Conservation (phyloP, 2,329 filamentous ascomycete genomes). For the Stagonosporopsis vannaccii region DNA sequence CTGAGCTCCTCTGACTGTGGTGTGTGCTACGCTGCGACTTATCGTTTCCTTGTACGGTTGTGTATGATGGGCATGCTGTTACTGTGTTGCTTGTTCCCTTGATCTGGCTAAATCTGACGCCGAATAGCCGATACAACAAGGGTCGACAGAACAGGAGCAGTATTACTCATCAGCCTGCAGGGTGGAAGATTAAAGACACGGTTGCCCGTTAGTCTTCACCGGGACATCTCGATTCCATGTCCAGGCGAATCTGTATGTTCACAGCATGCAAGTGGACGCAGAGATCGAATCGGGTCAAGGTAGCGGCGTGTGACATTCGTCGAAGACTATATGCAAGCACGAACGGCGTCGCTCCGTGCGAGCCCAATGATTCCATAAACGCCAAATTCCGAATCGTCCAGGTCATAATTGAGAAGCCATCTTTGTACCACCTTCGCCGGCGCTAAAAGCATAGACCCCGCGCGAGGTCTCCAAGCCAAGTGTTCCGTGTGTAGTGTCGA, state of each 20-base stretch:
- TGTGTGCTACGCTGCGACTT: background rate
- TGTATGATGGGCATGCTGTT: too few species aligned
- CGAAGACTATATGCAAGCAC: slow-evolving; percentile 36
- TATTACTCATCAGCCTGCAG: background rate
- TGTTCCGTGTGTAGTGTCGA: slow-evolving; percentile 8
- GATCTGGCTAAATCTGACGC: background rate
- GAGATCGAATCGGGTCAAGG: slow-evolving; percentile 18
- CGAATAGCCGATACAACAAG: background rate
- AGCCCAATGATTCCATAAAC: slow-evolving; percentile 36
- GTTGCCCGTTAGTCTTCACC: background rate
- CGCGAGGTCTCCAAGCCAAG: slow-evolving; percentile 15
- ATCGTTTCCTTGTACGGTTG: too few species aligned
- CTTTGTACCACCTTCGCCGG: slow-evolving; percentile 28
- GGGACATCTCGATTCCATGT: background rate
- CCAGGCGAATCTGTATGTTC: background rate
- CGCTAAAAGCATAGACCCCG: slow-evolving; percentile 27
- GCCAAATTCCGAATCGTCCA: slow-evolving; percentile 39
- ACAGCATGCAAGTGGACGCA: background rate
- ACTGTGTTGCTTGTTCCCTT: too few species aligned
- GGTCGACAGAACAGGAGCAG: too few species aligned
- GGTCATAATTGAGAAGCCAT: slow-evolving; percentile 26
- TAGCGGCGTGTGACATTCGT: slow-evolving; percentile 21
- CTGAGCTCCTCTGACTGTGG: too few species aligned
- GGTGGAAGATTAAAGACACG: background rate
- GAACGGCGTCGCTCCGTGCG: slow-evolving; percentile 28